Conservation (phyloP, 176 grass and related monocot genomes). For the Chloris gayana region DNA sequence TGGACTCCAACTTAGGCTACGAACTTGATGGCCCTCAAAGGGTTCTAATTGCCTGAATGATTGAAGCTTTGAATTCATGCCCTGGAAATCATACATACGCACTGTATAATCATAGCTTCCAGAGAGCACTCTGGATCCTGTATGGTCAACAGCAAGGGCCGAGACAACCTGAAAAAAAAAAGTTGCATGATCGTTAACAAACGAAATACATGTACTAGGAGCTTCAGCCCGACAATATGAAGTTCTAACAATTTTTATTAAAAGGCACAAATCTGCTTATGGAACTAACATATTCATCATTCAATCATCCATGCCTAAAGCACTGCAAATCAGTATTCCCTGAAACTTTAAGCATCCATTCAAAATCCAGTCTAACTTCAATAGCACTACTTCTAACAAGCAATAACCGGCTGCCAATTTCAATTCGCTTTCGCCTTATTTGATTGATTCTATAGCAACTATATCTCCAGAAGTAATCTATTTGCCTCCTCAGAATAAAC, state of each 20-base stretch:
- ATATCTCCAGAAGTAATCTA: background rate
- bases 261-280: background rate
- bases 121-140: no score
- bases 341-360: constrained; percentile 14
- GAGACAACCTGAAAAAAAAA: constrained; percentile 76
- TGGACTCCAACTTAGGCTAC: constrained; percentile 97
- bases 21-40: constrained; percentile 95
- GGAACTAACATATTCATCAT: background rate
- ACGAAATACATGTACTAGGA: background rate
- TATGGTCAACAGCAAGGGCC: constrained; percentile 93
- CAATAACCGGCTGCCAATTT: background rate
- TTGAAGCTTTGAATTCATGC: constrained; percentile 97
- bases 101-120: no score
- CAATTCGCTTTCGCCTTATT: constrained; percentile 6
- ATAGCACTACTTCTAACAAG: background rate
- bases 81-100: constrained; percentile 98
- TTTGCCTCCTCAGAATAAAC: no score
- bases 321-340: no score
- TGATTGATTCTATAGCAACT: background rate
- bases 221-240: background rate
- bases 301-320: background rate
- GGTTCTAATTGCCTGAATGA: constrained; percentile 97
- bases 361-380: background rate
- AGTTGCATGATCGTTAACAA: constrained; percentile 34
- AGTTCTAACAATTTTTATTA: background rate